A percentile compares a stretch with the other conserved stretches of the same genome.
phyloP scores from a whole-genome alignment of 495 filamentous ascomycete genomes.

The Hypoxylon fuscum region DNA sequence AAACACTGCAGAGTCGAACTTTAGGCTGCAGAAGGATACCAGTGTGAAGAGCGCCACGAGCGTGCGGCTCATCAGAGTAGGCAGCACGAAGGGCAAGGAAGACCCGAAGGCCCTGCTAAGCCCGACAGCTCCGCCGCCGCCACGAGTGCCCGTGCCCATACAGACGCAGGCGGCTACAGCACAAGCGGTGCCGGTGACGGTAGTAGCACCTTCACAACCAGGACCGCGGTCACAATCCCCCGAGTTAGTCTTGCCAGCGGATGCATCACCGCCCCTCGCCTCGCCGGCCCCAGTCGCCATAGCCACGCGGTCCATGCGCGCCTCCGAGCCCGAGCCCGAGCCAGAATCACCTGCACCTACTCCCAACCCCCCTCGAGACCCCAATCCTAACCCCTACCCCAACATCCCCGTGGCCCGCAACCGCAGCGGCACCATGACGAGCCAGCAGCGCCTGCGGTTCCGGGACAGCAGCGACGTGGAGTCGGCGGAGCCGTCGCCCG shows the following conservation, averaged over 20 bases:
- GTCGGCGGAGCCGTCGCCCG: conserved; percentile 35
- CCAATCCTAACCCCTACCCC: too few relatives aligned
- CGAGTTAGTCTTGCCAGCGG: conserved; percentile 12
- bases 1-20: too few relatives aligned
- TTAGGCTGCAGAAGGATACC: conserved; percentile 21
- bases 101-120: conserved; percentile 20
- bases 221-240: not conserved
- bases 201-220: not conserved
- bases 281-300: conserved; percentile 10
- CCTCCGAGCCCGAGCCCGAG: conserved; percentile 2
- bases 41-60: conserved; percentile 38
- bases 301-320: conserved; percentile 11
- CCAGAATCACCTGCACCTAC: too few relatives aligned
- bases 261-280: not conserved
- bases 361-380: too few relatives aligned
- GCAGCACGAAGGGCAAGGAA: conserved; percentile 34
- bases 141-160: conserved; percentile 8
- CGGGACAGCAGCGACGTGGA: conserved; percentile 44
- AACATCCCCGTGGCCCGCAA: too few relatives aligned
- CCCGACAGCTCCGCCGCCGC: conserved; percentile 4
- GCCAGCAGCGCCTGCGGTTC: conserved; percentile 37
- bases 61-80: conserved; percentile 42
- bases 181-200: not conserved
- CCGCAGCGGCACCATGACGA: conserved; percentile 12
- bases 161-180: not conserved